Base-by-base conservation (phyloP, 1,284 basidiomycete genomes). In the Somion occarium region DNA sequence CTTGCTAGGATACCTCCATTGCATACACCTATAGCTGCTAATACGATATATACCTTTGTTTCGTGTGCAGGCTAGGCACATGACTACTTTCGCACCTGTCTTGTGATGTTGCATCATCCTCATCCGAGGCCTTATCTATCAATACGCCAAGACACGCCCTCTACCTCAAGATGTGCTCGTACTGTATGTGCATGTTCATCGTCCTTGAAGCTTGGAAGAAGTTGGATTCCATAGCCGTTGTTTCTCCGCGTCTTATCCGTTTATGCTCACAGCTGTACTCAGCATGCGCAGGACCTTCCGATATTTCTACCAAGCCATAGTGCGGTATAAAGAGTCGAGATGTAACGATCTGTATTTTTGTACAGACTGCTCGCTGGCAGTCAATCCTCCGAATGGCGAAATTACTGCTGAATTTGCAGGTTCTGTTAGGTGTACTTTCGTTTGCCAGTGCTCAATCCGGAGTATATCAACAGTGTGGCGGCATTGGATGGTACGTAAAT, bases 401-500 rank as follows among this genome's bases (percentile, higher is more conserved):
- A n/a, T 11, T 3, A 13, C 25, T 18, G 5, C 38, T 51, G 13
- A 44, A 51, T 37, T 46, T 54, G 38, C 43, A 54, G 19, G 24
- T 60, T 22, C 48, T 63, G 19, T 37, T 58, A 3, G 44, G 53
- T 5, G 46, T 59, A 2, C 37, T 58, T 9, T 48, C 42, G 37
- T 38, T 50, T 20, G 60, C 56, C 5, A 18, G 55, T 12, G 64
- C 64, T 18, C 65, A 68, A 45, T 53, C 60, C 19, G 61, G 64
- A 3, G 53, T 73, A 3, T 76, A 74, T 55, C 64, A 59, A 15
- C 76, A 79, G 56, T 78, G 76, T 52, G 77, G 76, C 42, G 76
- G 77, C 4, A 73, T 69, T 46, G 73, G 73, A 64, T 78, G 77
- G 76, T 74, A 52, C 57, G 67, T 61, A 3, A n/a, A n/a, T n/a